Base-by-base conservation (phyloP, 2,329 filamentous ascomycete species). In the Exophiala oligosperma region DNA sequence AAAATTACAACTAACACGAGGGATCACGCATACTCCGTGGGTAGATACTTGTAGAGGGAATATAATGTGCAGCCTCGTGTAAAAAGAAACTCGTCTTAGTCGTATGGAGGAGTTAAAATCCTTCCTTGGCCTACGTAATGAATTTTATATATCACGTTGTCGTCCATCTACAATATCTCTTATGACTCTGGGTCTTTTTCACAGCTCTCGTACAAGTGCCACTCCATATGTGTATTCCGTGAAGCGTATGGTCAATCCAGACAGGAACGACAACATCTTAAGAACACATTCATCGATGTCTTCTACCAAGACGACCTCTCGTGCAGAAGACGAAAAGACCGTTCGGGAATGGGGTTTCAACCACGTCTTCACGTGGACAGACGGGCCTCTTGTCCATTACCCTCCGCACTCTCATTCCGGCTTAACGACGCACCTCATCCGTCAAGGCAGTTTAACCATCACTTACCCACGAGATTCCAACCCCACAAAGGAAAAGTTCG, bases 301-400 rank as follows among this genome's bases (percentile, higher is more conserved):
- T 7, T 59, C 59, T 7, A 38, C n/a, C 11, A 43, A 49, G 32
- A 59, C 59, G 1, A 53, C 60, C n/a, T 59, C 56, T 29, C 60
- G 72, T 49, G 61, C 67, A 54, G 77, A 84, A 35, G 80, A 81
- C 54, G 83, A 86, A 68, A 68, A 69, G 38, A 71, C 82, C 59
- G 84, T 87, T 7, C 74, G 75, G 38, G 76, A 76, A 7, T 86
- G 83, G 83, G 84, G 84, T 1, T 87, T 86, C 69, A 62, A 64
- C 8, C 78, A 81, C 64, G 81, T 86, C 64, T 86, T 86, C 65
- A 86, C 83, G 3, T 86, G 83, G 83, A 79, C 77, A 1, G 84
- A 86, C 69, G 72, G 78, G 49, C 79, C 81, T 48, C 81, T 84
- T 63, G 77, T 82, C 12, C 73, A 87, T 67, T 87, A 87, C 68